Base-by-base conservation (phyloP, 2,329 filamentous ascomycete genomes). In the Alternaria brassicicola region DNA sequence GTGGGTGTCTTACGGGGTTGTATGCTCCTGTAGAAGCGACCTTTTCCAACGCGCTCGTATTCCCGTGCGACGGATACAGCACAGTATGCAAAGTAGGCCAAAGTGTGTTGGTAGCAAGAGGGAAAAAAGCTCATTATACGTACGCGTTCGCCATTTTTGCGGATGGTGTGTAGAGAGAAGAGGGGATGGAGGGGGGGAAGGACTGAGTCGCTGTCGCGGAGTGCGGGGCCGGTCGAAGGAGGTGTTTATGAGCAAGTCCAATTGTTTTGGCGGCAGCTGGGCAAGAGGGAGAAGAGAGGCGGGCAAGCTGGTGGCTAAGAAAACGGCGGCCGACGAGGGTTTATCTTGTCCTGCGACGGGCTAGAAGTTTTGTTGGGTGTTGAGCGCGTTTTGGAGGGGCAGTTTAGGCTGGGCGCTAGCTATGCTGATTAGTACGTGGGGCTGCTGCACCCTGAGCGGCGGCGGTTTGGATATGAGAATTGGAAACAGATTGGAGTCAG, bases 61-160 rank as follows among this genome's bases (percentile, higher is more conserved):
- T 3, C n/a, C 19, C 7, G 7, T 28, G 36, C 7, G 10, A 17
- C 21, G 41, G n/a, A 28, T 35, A 47, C 36, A 21, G n/a, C 41
- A 6, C 30, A 23, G 2, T 23, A 12, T 23, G 4, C 9, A 7
- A 33, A 23, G 31, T 9, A 23, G 26, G 26, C 13, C 35, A 23
- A 13, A 54, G 36, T 21, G 15, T 30, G 25, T 28, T n/a, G 12
- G n/a, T n/a, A n/a, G n/a, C n/a, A n/a, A n/a, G n/a, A n/a, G n/a
- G n/a, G 51, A 38, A 21, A 13, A 30, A 41, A 38, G 3, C 13
- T 28, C 35, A 35, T 4, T 52, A 28, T 59, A 71, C 68, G 78
- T 95, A 86, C 78, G 93, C 89, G 76, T 88, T 90, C 57, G 85
- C 85, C 86, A 88, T 88, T 73, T 72, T 78, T 66, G 65, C 55